A percentile compares a stretch with the other conserved stretches of the same genome.
Conservation (phyloP, 495 filamentous ascomycete species). For the Penicillium fimorum region DNA sequence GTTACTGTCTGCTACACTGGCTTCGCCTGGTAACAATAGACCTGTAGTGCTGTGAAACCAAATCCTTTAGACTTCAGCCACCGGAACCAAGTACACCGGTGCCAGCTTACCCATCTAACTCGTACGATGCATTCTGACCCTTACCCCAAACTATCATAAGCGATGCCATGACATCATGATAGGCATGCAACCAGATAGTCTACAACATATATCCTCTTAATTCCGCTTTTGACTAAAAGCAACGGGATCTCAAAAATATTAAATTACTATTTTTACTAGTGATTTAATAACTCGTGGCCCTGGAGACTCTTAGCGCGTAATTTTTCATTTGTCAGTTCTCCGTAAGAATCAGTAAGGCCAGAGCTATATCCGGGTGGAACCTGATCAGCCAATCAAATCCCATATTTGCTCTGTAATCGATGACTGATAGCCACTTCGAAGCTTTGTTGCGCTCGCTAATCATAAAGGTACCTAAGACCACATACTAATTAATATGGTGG, state of each 20-base stretch:
- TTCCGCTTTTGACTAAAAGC: background rate
- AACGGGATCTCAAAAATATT: too few relatives aligned
- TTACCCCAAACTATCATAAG: background rate
- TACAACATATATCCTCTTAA: background rate
- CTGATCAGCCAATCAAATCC: constrained; percentile 15
- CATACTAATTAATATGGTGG: constrained; percentile 5
- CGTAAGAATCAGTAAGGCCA: constrained; percentile 33
- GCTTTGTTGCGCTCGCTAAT: constrained; percentile 20
- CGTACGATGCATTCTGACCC: background rate
- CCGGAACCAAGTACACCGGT: background rate
- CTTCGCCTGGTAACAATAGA: background rate
- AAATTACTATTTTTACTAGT: background rate
- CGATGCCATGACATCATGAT: constrained; percentile 2
- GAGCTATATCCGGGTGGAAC: constrained; percentile 18
- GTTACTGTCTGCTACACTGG: background rate
- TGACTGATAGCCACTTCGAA: constrained; percentile 32
- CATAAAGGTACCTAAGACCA: constrained; percentile 1
- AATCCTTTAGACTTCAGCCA: background rate
- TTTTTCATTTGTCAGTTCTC: constrained; percentile 38
- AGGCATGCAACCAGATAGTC: background rate
- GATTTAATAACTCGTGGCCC: background rate
- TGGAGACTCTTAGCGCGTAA: background rate
- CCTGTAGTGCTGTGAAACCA: background rate
- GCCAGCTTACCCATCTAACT: constrained; percentile 4
- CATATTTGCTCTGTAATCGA: constrained; percentile 33